These are phyloP conservation scores for Bisporella sp. DNA, from an alignment of 2,329 filamentous ascomycete genomes.

Conservation along the genomic window DNA sequence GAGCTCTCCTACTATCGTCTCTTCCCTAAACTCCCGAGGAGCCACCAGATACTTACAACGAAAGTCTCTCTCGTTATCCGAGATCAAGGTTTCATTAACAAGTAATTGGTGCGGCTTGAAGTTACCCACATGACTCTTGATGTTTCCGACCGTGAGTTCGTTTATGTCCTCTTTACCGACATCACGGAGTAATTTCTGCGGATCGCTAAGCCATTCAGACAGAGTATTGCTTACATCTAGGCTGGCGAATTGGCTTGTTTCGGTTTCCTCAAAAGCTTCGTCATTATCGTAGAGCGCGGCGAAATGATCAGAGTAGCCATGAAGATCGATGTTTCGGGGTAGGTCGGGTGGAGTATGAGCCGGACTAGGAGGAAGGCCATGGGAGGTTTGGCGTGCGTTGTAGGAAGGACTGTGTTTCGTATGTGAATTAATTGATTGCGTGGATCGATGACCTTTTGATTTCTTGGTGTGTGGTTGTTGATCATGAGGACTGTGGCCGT, in stretches of 20 bases:
- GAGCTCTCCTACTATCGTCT: conserved; percentile 54
- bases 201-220: conserved; percentile 71
- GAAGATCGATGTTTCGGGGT: conserved; percentile 54
- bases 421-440: conserved; percentile 67
- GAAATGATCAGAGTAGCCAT: conserved; percentile 70
- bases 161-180: conserved; percentile 51
- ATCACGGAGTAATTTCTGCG: conserved; percentile 59
- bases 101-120: conserved; percentile 24
- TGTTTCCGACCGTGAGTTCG: conserved; percentile 60
- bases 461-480: conserved; percentile 63
- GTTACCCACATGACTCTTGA: conserved; percentile 25
- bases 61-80: conserved; percentile 38
- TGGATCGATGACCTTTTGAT: conserved; percentile 74
- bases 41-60: conserved; percentile 63
- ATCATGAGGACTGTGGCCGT: conserved; percentile 35
- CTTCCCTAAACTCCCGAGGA: conserved; percentile 28
- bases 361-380: conserved; percentile 61
- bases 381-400: conserved; percentile 52
- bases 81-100: conserved; percentile 19
- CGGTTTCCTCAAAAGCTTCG: conserved; percentile 47
- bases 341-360: conserved; percentile 66
- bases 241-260: conserved; percentile 72
- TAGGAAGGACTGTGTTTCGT: conserved; percentile 56
- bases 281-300: conserved; percentile 65
- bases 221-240: conserved; percentile 69